These are phyloP conservation scores for Stevia rebaudiana DNA, from an alignment of 140 eudicot species.

Conservation along the genomic window DNA sequence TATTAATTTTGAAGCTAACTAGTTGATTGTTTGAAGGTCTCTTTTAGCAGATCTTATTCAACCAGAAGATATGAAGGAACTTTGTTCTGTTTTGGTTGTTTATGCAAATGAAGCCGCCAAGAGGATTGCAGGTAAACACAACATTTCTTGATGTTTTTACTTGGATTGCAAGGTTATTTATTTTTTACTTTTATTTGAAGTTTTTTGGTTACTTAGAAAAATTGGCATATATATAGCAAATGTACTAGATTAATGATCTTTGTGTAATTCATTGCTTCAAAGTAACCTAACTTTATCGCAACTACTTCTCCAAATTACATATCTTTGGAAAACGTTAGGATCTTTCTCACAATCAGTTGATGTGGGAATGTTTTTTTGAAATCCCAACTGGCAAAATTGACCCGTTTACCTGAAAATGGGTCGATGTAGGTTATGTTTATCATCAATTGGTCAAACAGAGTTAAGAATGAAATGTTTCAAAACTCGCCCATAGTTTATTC, in stretches of 20 bases:
- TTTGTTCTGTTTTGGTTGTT: constrained; percentile 86
- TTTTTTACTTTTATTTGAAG: background rate
- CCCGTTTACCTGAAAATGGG: background rate
- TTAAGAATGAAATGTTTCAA: background rate
- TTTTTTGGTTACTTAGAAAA: constrained; percentile 3
- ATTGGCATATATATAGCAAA: background rate
- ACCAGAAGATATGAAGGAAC: constrained; percentile 74
- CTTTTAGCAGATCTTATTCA: constrained; percentile 80
- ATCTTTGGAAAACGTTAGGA: background rate
- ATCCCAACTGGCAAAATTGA: background rate
- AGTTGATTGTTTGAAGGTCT: constrained; percentile 50
- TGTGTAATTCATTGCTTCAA: background rate
- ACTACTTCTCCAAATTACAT: background rate
- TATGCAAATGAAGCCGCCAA: constrained; percentile 77
- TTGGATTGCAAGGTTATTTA: background rate
- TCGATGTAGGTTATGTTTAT: background rate
- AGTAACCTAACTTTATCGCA: background rate
- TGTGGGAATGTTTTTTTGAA: background rate
- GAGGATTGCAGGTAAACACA: constrained; percentile 53
- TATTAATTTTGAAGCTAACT: constrained; percentile 14
- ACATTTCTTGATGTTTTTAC: background rate
- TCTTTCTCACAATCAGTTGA: background rate
- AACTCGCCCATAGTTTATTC: background rate
- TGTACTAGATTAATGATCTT: background rate
- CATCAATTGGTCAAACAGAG: background rate